Base-by-base conservation (phyloP, 768 basidiomycete genomes). In the Trametes cubensis region DNA sequence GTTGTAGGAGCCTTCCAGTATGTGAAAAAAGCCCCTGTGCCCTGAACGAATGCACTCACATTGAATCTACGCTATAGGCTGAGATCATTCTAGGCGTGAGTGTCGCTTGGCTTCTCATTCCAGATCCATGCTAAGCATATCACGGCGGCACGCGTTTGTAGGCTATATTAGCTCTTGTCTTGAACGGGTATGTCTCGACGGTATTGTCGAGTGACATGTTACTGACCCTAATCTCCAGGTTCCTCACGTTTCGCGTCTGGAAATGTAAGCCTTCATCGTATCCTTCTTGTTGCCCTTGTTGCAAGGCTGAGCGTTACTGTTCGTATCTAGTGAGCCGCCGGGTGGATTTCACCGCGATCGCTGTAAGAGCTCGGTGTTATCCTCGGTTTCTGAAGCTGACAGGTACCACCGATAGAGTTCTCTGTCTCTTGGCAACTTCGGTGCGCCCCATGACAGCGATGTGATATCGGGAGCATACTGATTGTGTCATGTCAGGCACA, bases 1-100 rank as follows among this genome's bases (percentile, higher is more conserved):
- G 28, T 17, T 21, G 25, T n/a, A 56, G 55, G 55, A 56, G 55
- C n/a, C n/a, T 56, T 28, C 55, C 55, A 2, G 55, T 55, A 34
- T 7, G 44, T 38, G 2, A 21, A 30, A 4, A 30, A 30, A 30
- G 28, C 28, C 28, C 8, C 28, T 30, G 28, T 8, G 28, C 8
- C 28, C 8, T 8, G 28, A 30, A 8, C 8, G 28, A 8, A 30
- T 30, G 28, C 28, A 30, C 44, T 20, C 18, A 45, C 44, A 17
- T 8, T 2, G 20, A 30, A 8, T 30, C 20, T 20, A 20, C 8
- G 14, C 44, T n/a, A 4, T 46, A 55, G 55, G 15, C n/a, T 6
- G 55, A 46, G 8, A 26, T 55, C 2, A 14, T 55, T 15, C 46
- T 55, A 6, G 46, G 46, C 44, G 55, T 46, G n/a, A 45, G 55